Percentiles rank a stretch among this genome's conserved stretches.
phyloP scores from a whole-genome alignment of 2,329 filamentous ascomycete species.

The Fusarium sp. region DNA sequence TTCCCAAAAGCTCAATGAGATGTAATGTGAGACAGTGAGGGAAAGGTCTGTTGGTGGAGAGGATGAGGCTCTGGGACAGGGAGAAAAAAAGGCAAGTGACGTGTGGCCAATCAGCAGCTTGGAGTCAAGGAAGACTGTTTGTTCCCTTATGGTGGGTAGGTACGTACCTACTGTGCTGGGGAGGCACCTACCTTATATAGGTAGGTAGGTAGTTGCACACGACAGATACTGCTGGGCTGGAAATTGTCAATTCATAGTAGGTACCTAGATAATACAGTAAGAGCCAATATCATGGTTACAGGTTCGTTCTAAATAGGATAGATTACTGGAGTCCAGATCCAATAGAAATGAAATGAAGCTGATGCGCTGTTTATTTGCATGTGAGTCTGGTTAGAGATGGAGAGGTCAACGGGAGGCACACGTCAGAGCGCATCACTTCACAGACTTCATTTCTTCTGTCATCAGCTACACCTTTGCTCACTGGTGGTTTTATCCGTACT shows the following conservation, averaged over 20 bases:
- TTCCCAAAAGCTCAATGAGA: neutral
- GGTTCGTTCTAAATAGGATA: neutral
- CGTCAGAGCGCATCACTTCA: conserved; percentile 26
- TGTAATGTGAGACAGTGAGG: neutral
- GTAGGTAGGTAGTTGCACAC: neutral
- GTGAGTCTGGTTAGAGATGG: conserved; percentile 18
- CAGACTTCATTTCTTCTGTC: conserved; percentile 7
- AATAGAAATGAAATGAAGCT: neutral
- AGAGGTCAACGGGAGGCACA: neutral
- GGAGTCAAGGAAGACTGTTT: neutral
- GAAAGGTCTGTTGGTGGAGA: conserved; percentile 27
- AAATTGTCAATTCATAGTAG: neutral
- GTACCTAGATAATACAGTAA: neutral
- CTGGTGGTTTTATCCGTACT: neutral
- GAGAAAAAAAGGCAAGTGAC: neutral
- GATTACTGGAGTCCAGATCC: neutral
- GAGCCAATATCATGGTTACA: conserved; percentile 4
- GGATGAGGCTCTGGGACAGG: conserved; percentile 20
- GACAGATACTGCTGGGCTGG: neutral
- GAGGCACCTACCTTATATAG: neutral
- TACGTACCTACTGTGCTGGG: neutral
- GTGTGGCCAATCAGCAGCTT: conserved; percentile 22
- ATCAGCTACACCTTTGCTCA: neutral
- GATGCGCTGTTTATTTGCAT: conserved; percentile 21
- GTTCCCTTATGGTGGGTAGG: neutral